These are phyloP conservation scores for Pichia exigua DNA, from an alignment of 805 yeast species.

Conservation along the genomic window DNA sequence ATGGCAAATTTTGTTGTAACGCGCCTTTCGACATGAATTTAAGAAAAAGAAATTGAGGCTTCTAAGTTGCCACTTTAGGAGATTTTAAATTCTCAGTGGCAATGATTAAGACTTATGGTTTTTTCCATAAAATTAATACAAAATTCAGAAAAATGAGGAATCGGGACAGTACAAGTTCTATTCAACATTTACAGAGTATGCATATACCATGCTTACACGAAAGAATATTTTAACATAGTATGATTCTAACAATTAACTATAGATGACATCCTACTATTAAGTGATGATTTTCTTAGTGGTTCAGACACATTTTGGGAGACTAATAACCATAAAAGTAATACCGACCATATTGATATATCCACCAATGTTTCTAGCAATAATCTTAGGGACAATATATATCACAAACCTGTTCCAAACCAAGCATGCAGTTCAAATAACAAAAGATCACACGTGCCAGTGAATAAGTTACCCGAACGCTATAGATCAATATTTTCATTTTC, in stretches of 20 bases:
- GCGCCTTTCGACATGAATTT: neutral
- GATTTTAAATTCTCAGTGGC: neutral
- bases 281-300: neutral
- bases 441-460: neutral
- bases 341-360: too few species aligned
- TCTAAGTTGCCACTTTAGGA: neutral
- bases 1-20: neutral
- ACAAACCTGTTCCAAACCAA: neutral
- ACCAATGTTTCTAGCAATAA: neutral
- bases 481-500: constrained; percentile 25
- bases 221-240: neutral
- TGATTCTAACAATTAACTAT: neutral
- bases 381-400: neutral
- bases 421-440: neutral
- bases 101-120: neutral
- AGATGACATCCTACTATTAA: neutral
- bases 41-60: neutral
- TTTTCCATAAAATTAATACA: neutral
- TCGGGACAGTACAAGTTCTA: neutral
- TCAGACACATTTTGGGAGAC: neutral
- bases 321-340: neutral
- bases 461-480: constrained; percentile 31
- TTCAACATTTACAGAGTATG: neutral
- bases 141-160: neutral
- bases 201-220: neutral